Conservation (phyloP, 805 yeast genomes). For the Maudiozyma bulderi region DNA sequence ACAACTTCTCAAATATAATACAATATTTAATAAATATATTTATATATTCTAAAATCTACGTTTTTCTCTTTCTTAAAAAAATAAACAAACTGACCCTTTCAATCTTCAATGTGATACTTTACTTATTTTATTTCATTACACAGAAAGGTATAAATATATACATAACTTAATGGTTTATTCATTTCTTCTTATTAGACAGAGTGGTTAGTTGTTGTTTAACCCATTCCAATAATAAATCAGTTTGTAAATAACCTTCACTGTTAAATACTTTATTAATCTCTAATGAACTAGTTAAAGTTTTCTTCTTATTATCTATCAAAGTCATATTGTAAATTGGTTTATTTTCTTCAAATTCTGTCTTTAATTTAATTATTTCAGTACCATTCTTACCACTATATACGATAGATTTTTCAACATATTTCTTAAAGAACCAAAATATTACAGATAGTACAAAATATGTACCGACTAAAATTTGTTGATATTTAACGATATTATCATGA, state of each 20-base stretch:
- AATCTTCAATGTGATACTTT: no score
- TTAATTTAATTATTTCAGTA: conserved; percentile 21
- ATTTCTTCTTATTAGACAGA: conserved; percentile 19
- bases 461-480: conserved; percentile 34
- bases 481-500: conserved; percentile 34
- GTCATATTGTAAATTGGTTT: conserved; percentile 36
- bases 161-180: no score
- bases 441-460: conserved; percentile 34
- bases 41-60: neutral
- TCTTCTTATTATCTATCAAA: conserved; percentile 16
- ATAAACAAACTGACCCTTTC: no score
- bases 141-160: no score
- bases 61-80: no score
- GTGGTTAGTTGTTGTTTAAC: conserved; percentile 28
- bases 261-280: conserved; percentile 31
- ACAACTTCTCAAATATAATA: neutral
- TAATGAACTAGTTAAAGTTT: conserved; percentile 14
- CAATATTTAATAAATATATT: neutral
- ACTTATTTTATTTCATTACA: no score
- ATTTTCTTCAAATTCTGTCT: conserved; percentile 31
- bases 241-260: conserved; percentile 36
- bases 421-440: conserved; percentile 31
- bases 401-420: conserved; percentile 33
- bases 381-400: conserved; percentile 36
- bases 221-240: conserved; percentile 32